A percentile compares a stretch with the other conserved stretches of the same genome.
phyloP scores from a whole-genome alignment of 1,284 basidiomycete species.

The Trichosporon faecale region DNA sequence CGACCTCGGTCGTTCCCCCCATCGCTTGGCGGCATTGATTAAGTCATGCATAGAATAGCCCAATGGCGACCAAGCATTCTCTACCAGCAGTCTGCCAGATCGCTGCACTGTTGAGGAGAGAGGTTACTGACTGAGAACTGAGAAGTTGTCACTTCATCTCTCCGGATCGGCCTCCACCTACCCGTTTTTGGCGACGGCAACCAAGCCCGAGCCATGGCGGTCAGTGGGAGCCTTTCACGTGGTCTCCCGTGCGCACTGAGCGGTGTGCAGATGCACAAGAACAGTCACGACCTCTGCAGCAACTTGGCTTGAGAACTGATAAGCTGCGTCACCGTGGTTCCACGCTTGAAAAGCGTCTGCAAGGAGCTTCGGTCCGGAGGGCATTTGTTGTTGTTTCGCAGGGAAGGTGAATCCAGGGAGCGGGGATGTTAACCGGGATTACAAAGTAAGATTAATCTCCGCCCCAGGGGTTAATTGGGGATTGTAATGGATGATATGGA shows the following conservation, averaged over 20 bases:
- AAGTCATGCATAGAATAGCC: not conserved
- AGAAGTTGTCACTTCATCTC: not conserved
- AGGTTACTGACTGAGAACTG: too few relatives aligned
- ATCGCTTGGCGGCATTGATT: too few relatives aligned
- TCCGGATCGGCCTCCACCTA: not conserved
- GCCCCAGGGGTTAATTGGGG: not conserved
- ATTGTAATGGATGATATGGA: not conserved
- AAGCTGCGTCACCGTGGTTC: not conserved
- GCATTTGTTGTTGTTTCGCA: conserved; percentile 10
- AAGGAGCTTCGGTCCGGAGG: not conserved
- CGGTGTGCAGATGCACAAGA: not conserved
- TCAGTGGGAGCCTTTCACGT: not conserved
- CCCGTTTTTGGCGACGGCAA: not conserved
- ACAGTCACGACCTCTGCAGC: not conserved
- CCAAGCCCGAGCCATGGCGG: not conserved
- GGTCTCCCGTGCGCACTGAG: not conserved
- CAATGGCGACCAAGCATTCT: too few relatives aligned
- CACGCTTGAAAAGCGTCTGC: not conserved
- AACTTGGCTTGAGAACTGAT: too few relatives aligned
- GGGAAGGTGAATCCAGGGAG: not conserved
- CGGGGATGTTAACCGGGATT: not conserved
- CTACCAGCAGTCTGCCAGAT: too few relatives aligned
- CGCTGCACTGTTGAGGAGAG: too few relatives aligned
- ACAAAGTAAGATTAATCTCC: not conserved
- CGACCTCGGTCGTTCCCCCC: not conserved